Conservation (phyloP, 2,329 filamentous ascomycete genomes). For the Monosporascus sp. region DNA sequence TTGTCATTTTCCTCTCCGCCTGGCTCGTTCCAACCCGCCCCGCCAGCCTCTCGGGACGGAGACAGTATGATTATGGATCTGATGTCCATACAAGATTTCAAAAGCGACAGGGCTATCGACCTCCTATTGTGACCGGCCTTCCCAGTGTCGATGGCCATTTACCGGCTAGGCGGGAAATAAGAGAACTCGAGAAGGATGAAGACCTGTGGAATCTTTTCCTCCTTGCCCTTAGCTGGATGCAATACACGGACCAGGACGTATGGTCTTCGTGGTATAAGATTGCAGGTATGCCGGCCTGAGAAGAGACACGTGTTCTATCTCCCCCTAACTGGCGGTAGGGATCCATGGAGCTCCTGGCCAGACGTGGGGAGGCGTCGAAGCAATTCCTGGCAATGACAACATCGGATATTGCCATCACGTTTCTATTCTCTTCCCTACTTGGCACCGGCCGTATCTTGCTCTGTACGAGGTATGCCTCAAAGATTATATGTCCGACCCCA, state of each 20-base stretch:
- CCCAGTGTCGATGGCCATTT: conserved; percentile 36
- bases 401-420: conserved; percentile 74
- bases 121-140: conserved; percentile 36
- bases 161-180: conserved; percentile 59
- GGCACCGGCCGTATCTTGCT: conserved; percentile 77
- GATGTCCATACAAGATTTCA: conserved; percentile 33
- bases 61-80: conserved; percentile 47
- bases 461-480: conserved; percentile 46
- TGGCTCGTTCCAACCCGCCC: conserved; percentile 2
- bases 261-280: conserved; percentile 74
- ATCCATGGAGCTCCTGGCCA: conserved; percentile 73
- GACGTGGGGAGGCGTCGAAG: conserved; percentile 48
- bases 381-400: conserved; percentile 44
- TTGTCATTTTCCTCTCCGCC: conserved; percentile 2
- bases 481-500: background rate
- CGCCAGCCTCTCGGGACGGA: conserved; percentile 5
- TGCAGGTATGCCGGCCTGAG: conserved; percentile 46
- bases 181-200: conserved; percentile 56
- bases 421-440: conserved; percentile 70
- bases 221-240: conserved; percentile 67
- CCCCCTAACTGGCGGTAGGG: conserved; percentile 39
- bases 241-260: conserved; percentile 57
- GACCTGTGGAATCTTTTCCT: conserved; percentile 75
- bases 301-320: background rate
- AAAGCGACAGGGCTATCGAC: conserved; percentile 33